Conservation (phyloP, 2,329 filamentous ascomycete genomes). For the Emericellopsis cladophorae region DNA sequence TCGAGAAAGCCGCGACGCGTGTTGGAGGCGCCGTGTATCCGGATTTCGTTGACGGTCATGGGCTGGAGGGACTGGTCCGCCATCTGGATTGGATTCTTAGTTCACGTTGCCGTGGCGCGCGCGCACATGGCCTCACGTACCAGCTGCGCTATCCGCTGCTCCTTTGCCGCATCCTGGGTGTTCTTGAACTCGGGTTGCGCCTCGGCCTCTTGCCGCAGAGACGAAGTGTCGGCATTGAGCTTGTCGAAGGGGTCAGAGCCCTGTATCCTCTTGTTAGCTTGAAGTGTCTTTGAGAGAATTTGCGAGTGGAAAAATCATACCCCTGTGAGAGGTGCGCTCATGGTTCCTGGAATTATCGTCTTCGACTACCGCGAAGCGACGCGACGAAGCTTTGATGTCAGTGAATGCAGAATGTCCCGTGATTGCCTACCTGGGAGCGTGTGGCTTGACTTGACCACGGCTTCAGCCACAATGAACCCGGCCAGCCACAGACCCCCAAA, state of each 20-base stretch:
- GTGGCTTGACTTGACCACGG: too few relatives aligned
- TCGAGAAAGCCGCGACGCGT: slow-evolving; percentile 80
- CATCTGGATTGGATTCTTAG: slow-evolving; percentile 14
- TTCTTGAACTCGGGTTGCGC: slow-evolving; percentile 20
- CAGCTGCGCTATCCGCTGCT: slow-evolving; percentile 23
- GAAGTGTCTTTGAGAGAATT: slow-evolving; percentile 5
- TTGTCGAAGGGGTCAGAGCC: slow-evolving; percentile 15
- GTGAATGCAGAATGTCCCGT: too few relatives aligned
- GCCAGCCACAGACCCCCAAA: too few relatives aligned
- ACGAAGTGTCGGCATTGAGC: slow-evolving; percentile 23
- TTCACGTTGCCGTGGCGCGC: neutral
- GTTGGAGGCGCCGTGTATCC: slow-evolving; percentile 68
- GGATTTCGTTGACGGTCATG: slow-evolving; percentile 75
- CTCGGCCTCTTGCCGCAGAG: slow-evolving; percentile 24
- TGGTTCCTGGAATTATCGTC: slow-evolving; percentile 1
- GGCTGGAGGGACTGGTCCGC: slow-evolving; percentile 73
- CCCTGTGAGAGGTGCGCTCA: neutral
- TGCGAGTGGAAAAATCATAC: neutral
- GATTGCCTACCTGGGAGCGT: too few relatives aligned
- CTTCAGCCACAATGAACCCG: too few relatives aligned
- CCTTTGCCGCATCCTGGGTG: slow-evolving; percentile 24
- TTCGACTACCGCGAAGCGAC: too few relatives aligned
- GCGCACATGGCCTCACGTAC: slow-evolving; percentile 9
- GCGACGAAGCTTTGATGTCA: too few relatives aligned
- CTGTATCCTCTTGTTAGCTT: too few relatives aligned